Evolutionary conservation across 1,284 basidiomycete species (phyloP).

Genomic region (Austropuccinia psidii): DNA sequence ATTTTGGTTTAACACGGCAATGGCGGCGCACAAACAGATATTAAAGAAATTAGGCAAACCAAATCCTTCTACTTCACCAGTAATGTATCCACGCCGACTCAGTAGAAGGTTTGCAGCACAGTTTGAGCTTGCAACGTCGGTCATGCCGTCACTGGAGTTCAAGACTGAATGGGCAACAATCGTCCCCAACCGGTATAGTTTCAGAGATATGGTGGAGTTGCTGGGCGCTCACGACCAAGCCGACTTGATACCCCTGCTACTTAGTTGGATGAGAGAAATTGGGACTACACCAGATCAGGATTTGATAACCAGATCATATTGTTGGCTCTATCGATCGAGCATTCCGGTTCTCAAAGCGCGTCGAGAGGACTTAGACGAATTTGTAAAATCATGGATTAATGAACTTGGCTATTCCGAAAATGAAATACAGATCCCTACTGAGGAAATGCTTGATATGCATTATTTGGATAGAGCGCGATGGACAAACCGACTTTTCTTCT

Average conservation of each 20-base stretch:
- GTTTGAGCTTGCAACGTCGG: constrained; percentile 10
- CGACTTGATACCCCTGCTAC: constrained; percentile 13
- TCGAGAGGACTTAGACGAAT: not conserved
- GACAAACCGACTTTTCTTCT: constrained; percentile 15
- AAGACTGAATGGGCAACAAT: constrained; percentile 7
- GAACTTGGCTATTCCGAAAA: too few relatives aligned
- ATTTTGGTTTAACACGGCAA: constrained; percentile 8
- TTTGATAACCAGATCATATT: constrained; percentile 19
- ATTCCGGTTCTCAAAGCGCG: not conserved
- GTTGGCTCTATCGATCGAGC: constrained; percentile 18
- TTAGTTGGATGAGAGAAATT: constrained; percentile 27
- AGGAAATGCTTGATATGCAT: constrained; percentile 20
- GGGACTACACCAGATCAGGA: constrained; percentile 28
- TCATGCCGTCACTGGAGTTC: constrained; percentile 22
- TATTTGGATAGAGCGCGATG: constrained; percentile 20
- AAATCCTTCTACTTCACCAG: not conserved
- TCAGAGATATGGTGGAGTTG: constrained; percentile 29
- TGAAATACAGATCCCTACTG: constrained; percentile 19
- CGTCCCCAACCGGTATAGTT: constrained; percentile 20
- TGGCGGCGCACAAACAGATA: constrained; percentile 6
- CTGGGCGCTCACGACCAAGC: constrained; percentile 7
- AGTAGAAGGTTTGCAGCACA: too few relatives aligned
- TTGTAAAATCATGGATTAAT: constrained; percentile 14
- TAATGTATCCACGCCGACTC: not conserved
- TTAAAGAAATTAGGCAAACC: constrained; percentile 9